These are phyloP conservation scores for Annulohypoxylon bovei DNA, from an alignment of 495 filamentous ascomycete genomes.

Conservation along the genomic window DNA sequence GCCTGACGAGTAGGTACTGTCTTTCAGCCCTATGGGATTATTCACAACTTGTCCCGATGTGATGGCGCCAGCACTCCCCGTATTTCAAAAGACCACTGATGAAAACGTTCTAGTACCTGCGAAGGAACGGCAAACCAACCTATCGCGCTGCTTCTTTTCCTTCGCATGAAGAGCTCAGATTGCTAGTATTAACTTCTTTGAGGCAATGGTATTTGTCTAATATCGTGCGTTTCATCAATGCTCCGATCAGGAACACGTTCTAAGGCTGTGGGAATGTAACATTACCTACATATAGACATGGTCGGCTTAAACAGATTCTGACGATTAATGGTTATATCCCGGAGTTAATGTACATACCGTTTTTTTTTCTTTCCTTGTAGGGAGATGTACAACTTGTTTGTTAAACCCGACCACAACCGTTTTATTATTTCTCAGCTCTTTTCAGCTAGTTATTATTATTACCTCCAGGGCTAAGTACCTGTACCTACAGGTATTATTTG, in stretches of 20 bases:
- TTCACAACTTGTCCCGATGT: neutral
- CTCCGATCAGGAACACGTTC: too few relatives aligned
- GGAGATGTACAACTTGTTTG: neutral
- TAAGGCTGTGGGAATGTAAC: neutral
- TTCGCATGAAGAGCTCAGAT: neutral
- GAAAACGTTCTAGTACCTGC: neutral
- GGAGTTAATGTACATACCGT: neutral
- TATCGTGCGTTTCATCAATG: neutral
- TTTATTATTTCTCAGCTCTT: neutral
- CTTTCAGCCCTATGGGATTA: conserved; percentile 17
- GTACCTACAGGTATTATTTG: neutral
- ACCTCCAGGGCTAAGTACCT: neutral
- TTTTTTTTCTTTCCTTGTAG: too few relatives aligned
- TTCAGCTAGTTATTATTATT: neutral
- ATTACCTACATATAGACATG: neutral
- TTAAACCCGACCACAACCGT: neutral
- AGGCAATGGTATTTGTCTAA: neutral
- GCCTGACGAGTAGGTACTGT: neutral
- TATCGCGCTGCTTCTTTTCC: neutral
- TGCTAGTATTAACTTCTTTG: neutral
- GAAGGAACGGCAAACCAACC: neutral
- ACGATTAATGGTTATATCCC: too few relatives aligned
- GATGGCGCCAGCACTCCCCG: conserved; percentile 21
- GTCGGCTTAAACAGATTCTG: neutral
- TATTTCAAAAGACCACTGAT: neutral